Evolutionary conservation across 2,329 filamentous ascomycete genomes (phyloP).

Genomic region (Stemphylium vesicarium): DNA sequence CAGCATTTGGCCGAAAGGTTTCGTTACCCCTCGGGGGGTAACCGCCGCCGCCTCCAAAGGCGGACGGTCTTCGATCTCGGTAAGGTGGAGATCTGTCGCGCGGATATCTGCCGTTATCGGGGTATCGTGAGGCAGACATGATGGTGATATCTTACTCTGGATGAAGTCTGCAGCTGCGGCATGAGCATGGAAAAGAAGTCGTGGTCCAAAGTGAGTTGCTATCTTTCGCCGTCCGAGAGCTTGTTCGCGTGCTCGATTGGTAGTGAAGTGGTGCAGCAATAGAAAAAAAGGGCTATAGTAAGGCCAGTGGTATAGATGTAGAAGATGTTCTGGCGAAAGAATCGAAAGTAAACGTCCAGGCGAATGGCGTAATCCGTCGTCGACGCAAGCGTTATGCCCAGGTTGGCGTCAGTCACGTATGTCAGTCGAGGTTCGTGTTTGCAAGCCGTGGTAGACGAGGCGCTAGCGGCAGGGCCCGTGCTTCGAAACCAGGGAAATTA

Average conservation of each 20-base stretch:
- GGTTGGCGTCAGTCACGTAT: slow-evolving; percentile 17
- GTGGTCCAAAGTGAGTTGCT: background rate
- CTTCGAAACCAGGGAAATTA: slow-evolving; percentile 19
- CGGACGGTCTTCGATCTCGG: slow-evolving; percentile 70
- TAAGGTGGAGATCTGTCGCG: slow-evolving; percentile 61
- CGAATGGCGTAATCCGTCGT: background rate
- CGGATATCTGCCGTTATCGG: slow-evolving; percentile 46
- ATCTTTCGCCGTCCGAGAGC: slow-evolving; percentile 1
- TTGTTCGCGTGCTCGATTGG: background rate
- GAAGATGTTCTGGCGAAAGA: background rate
- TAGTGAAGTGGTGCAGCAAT: background rate
- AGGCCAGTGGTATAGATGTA: background rate
- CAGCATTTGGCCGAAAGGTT: slow-evolving; percentile 34
- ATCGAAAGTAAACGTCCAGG: background rate
- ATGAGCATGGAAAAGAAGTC: slow-evolving; percentile 18
- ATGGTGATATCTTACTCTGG: slow-evolving; percentile 11
- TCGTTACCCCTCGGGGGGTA: slow-evolving; percentile 59
- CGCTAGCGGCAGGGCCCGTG: slow-evolving; percentile 25
- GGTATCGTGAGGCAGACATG: slow-evolving; percentile 47
- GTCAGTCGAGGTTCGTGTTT: slow-evolving; percentile 22
- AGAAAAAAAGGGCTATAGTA: background rate
- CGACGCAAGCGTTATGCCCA: slow-evolving; percentile 2
- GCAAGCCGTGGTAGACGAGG: slow-evolving; percentile 16
- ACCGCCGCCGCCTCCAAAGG: slow-evolving; percentile 61
- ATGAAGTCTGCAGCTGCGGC: slow-evolving; percentile 16